Evolutionary conservation across 768 basidiomycete genomes (phyloP), one percentile per base, ranked within the genome.

Genomic region (Lentinula sp.): DNA sequence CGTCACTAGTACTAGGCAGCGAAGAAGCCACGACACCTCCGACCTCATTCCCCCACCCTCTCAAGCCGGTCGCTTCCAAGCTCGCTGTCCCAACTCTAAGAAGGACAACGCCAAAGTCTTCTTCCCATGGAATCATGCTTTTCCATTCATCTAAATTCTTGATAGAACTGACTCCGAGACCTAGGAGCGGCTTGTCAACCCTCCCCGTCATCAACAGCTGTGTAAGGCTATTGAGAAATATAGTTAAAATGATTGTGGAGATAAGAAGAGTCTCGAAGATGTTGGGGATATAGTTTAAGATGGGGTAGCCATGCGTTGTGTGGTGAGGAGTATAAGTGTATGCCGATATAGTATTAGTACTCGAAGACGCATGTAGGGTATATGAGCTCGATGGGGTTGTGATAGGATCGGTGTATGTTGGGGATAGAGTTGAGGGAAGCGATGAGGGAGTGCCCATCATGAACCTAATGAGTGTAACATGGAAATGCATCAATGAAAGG

Each of bases 11-110:
- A 23, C 41, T 18, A 16, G 55, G 13, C 23, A 43, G 41, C 13
- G 57, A 50, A n/a, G 62, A 46, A 12, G 65, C 66, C 48, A 72
- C 65, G 53, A 91, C 77, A 4, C 80, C 74, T 6, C 84, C 83
- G 12, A 91, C 85, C 70, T 92, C 89, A 66, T 91, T 90, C 1
- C 86, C 85, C 68, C 88, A 79, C 2, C 90, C 90, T 23, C 83
- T 78, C 9, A 88, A 76, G 50, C 84, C 85, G 0, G 89, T 90
- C 0, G 87, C 85, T 68, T 92, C 90, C 53, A 92, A 76, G 63
- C 86, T 88, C 3, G 88, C 88, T 0, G 87, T 87, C 18, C 88
- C 88, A 18, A 90, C 76, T 20, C 90, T 83, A 46, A 91, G 76
- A 42, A 92, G 76, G 2, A 86, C 81, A 20, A 90, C 79, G 6